Base-by-base conservation (phyloP, 441 rosid genomes). In the Populus hybrid region DNA sequence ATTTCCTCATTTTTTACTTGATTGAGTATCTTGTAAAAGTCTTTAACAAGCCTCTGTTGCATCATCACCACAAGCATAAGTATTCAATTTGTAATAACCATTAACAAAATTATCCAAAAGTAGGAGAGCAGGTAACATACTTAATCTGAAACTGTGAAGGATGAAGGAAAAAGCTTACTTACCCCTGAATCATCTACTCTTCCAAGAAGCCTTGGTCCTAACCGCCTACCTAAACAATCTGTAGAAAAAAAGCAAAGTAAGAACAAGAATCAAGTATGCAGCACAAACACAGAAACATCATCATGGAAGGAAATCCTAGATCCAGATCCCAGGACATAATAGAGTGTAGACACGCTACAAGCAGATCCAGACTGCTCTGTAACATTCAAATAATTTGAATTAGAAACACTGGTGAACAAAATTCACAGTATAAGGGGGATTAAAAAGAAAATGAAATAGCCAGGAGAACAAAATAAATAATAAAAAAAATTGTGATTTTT, bases 161-260 rank as follows among this genome's bases (percentile, higher is more conserved):
- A 26, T 7, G 26, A 67, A 77, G 71, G 61, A 73, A 80, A 81
- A 45, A 76, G 75, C 72, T 64, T 63, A 68, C 80, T 90, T 90
- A 94, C 99, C 94, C 86, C 99, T 68, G 99, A 94, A 87, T 90
- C 97, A 90, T 94, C 98, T 79, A 80, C 90, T 83, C 93, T 89
- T 65, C 97, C 94, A 67, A 96, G 97, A 87, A 97, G 83, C 84
- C 88, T 91, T 64, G 99, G 99, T 87, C 99, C 99, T 78, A 91
- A 86, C 80, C 97, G 90, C 88, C 99, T 89, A 76, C 98, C 99
- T 88, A 97, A 91, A 90, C 99, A 97, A 92, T 90, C 99, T 97
- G 89, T 76, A 72, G 74, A 71, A 81, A 33, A 80, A 69, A 75
- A 73, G 73, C 71, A 80, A 75, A 69, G 63, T 42, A 59, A 79